Evolutionary conservation across 2,329 filamentous ascomycete species (phyloP), one percentile per base, ranked within the genome.

Genomic region (Pseudocercospora vitis): DNA sequence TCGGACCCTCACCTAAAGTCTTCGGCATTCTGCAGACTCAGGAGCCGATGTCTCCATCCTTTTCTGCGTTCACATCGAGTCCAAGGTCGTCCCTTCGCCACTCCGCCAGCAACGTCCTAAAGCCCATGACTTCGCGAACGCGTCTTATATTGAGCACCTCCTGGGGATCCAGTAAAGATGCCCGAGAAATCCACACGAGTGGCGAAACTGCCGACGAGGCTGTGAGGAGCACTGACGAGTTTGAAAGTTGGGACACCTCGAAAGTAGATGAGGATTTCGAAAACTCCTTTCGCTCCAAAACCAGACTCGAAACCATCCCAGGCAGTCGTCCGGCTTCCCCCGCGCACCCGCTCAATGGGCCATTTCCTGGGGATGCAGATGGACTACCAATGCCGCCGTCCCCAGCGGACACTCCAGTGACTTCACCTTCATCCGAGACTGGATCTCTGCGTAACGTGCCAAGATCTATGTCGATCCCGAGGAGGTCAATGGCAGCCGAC

Each of bases 171-270:
- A 24, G 79, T 0, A 68, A 64, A 47, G 64, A 65, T 28, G 58
- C 64, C 6, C 56, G 58, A 44, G 62, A 63, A 46, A 42, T 72
- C 26, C 70, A 71, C 23, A 53, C 56, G 35, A 49, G 48, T 47
- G 51, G 50, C 48, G 70, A 52, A 58, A 57, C 33, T 60, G 65
- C 47, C 37, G 67, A 71, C 18, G 69, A 72, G 35, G 69, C 65
- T n/a, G 56, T 67, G 14, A 68, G 73, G 21, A 72, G 72, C 26
- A 68, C 71, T 2, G 84, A 87, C 56, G 81, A 82, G 1, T 89
- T 90, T 63, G 87, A 89, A 63, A 84, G 80, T 2, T 90, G 87
- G 87, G 86, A 90, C 64, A 88, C 85, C 0, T 87, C 85, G 0
- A 76, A 78, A 0, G 83, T 89, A 2, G 85, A 80, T 2, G 81